A percentile compares a stretch with the other conserved stretches of the same genome.
These are phyloP conservation scores for Trapa incisa DNA, from an alignment of 345 rosid genomes.

Conservation along the genomic window DNA sequence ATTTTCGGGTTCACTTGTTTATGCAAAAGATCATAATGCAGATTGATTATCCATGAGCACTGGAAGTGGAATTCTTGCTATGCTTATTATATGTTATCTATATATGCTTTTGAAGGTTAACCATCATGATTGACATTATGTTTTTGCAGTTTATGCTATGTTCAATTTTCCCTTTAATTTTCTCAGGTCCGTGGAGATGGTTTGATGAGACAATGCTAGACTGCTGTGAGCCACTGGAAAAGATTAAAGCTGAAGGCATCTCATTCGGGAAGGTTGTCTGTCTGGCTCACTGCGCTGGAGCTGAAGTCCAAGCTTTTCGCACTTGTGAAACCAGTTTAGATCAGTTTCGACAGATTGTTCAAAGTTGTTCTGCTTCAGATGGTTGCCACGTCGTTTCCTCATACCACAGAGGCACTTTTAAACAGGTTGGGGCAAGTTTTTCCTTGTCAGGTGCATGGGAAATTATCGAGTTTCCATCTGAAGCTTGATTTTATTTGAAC, in stretches of 20 bases:
- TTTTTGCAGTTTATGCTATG: not conserved
- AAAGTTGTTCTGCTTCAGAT: slow-evolving; percentile 56
- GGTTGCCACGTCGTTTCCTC: slow-evolving; percentile 67
- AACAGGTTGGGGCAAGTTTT: slow-evolving; percentile 38
- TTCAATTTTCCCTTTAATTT: not conserved
- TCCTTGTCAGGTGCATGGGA: no score
- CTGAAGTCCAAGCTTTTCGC: slow-evolving; percentile 75
- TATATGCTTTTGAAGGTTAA: not conserved
- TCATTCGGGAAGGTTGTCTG: slow-evolving; percentile 84
- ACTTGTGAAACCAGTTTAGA: slow-evolving; percentile 65
- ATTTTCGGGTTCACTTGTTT: not conserved
- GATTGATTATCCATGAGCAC: not conserved
- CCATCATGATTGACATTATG: not conserved
- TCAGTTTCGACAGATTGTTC: slow-evolving; percentile 53
- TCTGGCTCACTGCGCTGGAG: slow-evolving; percentile 87
- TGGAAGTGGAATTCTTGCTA: not conserved
- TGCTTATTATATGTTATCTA: not conserved
- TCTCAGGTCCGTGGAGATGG: slow-evolving; percentile 97
- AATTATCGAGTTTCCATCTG: no score
- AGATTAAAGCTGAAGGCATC: slow-evolving; percentile 67
- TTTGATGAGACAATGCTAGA: slow-evolving; percentile 93
- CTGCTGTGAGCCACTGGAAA: slow-evolving; percentile 83
- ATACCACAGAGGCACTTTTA: slow-evolving; percentile 52
- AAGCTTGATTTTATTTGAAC: no score
- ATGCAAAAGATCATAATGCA: not conserved